phyloP scores from a whole-genome alignment of 2,329 filamentous ascomycete species.

The Ophiocordyceps australis region DNA sequence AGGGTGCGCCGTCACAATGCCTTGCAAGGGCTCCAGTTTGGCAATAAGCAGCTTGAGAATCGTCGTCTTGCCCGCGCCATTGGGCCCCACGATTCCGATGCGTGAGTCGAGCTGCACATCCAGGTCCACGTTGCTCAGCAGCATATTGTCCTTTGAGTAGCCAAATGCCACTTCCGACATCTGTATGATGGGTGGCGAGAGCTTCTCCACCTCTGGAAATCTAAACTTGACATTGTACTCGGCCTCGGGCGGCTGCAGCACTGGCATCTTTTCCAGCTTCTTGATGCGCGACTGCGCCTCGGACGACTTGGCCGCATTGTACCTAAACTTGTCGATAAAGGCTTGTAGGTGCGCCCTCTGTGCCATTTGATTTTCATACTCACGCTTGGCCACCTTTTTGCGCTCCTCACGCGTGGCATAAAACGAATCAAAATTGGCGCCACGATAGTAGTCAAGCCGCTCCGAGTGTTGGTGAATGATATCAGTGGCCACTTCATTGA shows the following conservation, averaged over 20 bases:
- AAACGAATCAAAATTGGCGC: slow-evolving; percentile 92
- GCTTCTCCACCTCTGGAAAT: slow-evolving; percentile 93
- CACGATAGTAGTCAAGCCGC: slow-evolving; percentile 94
- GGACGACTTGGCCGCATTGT: slow-evolving; percentile 96
- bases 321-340: slow-evolving; percentile 99
- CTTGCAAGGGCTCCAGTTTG: slow-evolving; percentile 56
- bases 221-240: slow-evolving; percentile 95
- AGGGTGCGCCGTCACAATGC: slow-evolving; percentile 75
- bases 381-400: slow-evolving; percentile 86
- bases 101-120: slow-evolving; percentile 96
- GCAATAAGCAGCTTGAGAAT: slow-evolving; percentile 95
- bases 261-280: slow-evolving; percentile 93
- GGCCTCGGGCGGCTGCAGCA: slow-evolving; percentile 74
- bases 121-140: slow-evolving; percentile 76
- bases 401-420: slow-evolving; percentile 96
- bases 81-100: slow-evolving; percentile 97
- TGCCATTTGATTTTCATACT: slow-evolving; percentile 98
- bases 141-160: slow-evolving; percentile 60
- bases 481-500: slow-evolving; percentile 98
- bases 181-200: slow-evolving; percentile 93
- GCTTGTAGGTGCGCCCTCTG: slow-evolving; percentile 85
- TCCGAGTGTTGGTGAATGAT: slow-evolving; percentile 98
- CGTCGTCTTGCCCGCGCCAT: slow-evolving; percentile 96
- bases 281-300: slow-evolving; percentile 98
- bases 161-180: slow-evolving; percentile 89